These are phyloP conservation scores for Talaromyces sp. DNA, from an alignment of 2,329 filamentous ascomycete genomes.

Conservation along the genomic window DNA sequence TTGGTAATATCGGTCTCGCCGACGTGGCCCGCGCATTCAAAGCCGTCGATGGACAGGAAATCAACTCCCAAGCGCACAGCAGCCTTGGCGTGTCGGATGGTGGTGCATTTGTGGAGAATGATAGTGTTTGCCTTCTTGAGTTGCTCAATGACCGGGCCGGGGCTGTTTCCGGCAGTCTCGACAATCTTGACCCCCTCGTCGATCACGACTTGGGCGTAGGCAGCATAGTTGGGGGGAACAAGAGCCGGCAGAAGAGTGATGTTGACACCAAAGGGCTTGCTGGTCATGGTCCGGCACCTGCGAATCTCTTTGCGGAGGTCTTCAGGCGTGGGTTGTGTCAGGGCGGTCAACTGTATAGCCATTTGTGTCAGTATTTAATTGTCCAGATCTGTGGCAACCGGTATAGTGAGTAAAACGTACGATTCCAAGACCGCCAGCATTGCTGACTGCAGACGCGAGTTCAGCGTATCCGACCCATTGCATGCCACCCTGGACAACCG, in stretches of 20 bases:
- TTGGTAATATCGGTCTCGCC: conserved; percentile 50
- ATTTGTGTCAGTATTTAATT: neutral
- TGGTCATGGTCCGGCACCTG: conserved; percentile 67
- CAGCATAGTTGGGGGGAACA: conserved; percentile 83
- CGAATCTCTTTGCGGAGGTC: conserved; percentile 91
- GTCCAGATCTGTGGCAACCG: neutral
- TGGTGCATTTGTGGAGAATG: conserved; percentile 96
- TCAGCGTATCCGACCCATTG: conserved; percentile 53
- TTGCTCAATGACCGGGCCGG: conserved; percentile 82
- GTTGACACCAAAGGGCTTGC: conserved; percentile 76
- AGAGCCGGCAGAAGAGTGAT: conserved; percentile 87
- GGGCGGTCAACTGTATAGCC: conserved; percentile 40
- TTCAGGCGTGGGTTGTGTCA: conserved; percentile 89
- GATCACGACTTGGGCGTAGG: conserved; percentile 86
- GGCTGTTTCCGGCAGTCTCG: conserved; percentile 86
- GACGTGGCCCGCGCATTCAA: conserved; percentile 79
- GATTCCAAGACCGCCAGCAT: conserved; percentile 48
- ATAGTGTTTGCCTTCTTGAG: conserved; percentile 74
- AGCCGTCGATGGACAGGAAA: conserved; percentile 94
- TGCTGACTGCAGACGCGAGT: conserved; percentile 48
- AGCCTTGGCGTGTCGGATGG: conserved; percentile 84
- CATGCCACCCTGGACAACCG: conserved; percentile 48
- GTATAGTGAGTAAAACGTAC: conserved; percentile 25
- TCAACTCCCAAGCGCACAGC: conserved; percentile 93
- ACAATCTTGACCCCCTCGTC: conserved; percentile 89